Evolutionary conservation across 257 asterid genomes (phyloP).

Genomic region (Thymus quinquecostatus): DNA sequence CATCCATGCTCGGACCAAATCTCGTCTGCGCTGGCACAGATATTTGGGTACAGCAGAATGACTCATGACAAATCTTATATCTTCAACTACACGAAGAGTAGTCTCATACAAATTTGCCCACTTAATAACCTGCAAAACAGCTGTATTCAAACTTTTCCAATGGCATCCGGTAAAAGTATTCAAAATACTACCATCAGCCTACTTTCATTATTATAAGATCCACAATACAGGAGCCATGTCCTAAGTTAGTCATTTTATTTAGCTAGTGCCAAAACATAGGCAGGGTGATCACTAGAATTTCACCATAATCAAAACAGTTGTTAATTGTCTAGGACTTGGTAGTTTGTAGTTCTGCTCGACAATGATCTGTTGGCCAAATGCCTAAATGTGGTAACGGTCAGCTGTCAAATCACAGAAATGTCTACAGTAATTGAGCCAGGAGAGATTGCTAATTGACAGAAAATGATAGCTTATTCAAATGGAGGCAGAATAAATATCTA

Average conservation of each 20-base stretch:
- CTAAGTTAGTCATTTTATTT: no score
- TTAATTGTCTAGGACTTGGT: not conserved
- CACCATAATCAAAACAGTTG: not conserved
- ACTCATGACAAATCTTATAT: slow-evolving; percentile 88
- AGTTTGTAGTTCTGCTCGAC: not conserved
- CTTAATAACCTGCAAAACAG: slow-evolving; percentile 68
- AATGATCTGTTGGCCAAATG: slow-evolving; percentile 18
- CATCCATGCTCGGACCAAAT: slow-evolving; percentile 82
- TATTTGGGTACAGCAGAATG: slow-evolving; percentile 80
- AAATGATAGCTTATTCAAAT: not conserved
- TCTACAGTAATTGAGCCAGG: slow-evolving; percentile 6
- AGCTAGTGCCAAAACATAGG: slow-evolving; percentile 18
- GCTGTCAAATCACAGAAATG: slow-evolving; percentile 5
- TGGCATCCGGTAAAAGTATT: slow-evolving; percentile 11
- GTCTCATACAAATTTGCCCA: slow-evolving; percentile 80
- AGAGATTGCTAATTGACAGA: slow-evolving; percentile 11
- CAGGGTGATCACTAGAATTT: not conserved
- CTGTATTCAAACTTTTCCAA: slow-evolving; percentile 34
- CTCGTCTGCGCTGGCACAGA: slow-evolving; percentile 69
- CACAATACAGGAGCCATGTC: slow-evolving; percentile 8
- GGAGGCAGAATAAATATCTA: not conserved
- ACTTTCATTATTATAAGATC: slow-evolving; percentile 12
- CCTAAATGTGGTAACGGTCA: slow-evolving; percentile 13
- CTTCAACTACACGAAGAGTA: slow-evolving; percentile 81
- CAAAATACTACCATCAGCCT: not conserved